Evolutionary conservation across 306 rosid genomes (phyloP).

Genomic region (Hippophae tibetana): DNA sequence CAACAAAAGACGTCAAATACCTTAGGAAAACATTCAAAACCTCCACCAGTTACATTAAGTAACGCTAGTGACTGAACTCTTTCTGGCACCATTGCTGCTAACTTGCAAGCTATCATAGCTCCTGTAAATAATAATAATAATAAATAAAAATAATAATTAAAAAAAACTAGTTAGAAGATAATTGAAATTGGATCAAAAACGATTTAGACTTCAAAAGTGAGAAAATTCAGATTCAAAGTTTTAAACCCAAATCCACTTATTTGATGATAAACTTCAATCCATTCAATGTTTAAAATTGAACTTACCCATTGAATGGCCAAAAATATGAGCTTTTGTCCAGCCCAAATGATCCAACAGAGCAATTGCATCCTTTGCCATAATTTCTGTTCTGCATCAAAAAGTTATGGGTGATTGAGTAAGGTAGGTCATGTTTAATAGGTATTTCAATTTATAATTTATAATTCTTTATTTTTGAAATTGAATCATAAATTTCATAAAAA

Average conservation of each 20-base stretch:
- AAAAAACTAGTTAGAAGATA: no score
- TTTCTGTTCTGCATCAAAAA: slow-evolving; percentile 50
- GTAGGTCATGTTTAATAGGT: no score
- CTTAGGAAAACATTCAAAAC: slow-evolving; percentile 86
- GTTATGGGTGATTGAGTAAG: no score
- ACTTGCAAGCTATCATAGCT: slow-evolving; percentile 82
- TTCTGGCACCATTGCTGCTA: slow-evolving; percentile 82
- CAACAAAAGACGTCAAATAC: slow-evolving; percentile 26
- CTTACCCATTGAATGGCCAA: slow-evolving; percentile 91
- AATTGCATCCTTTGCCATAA: slow-evolving; percentile 86
- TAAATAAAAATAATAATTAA: no score
- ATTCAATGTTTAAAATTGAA: no score
- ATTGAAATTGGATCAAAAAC: neutral
- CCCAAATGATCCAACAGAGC: slow-evolving; percentile 81
- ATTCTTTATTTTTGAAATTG: no score
- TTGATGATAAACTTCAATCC: no score
- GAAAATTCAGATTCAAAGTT: slow-evolving; percentile 3
- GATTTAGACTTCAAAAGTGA: neutral
- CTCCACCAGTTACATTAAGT: slow-evolving; percentile 89
- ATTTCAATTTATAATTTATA: no score
- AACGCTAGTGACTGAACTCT: slow-evolving; percentile 77
- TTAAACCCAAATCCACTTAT: slow-evolving; percentile 18
- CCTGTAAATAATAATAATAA: slow-evolving; percentile 35
- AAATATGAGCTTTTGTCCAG: slow-evolving; percentile 81
- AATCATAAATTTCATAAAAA: no score